Evolutionary conservation across 441 rosid species (phyloP), one percentile per base, ranked within the genome.

Genomic region (Populus trichocarpa): DNA sequence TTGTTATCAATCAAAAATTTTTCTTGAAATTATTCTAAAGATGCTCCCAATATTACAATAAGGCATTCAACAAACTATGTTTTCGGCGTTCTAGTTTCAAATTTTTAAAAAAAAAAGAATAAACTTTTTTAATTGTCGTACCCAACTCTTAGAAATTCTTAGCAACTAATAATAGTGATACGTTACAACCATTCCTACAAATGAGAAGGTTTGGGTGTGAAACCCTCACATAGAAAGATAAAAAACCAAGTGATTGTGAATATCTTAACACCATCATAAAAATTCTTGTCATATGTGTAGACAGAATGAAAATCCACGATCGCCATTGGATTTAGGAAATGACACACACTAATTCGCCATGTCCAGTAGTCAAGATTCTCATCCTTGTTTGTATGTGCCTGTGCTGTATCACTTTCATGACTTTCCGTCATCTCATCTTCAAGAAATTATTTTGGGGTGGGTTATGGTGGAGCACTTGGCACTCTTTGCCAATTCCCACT

Each of bases 311-410:
- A 77, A 71, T 23, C 69, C 50, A 71, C 2, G 79, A 81, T 81
- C 80, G 61, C 67, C 73, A 78, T 50, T 78, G 71, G 78, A 77
- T 76, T 76, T 42, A 57, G 78, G 82, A 35, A 72, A 66, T 2
- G 13, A 72, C 71, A 78, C 26, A 73, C 33, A 73, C 30, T 69
- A 77, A 75, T 72, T 68, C 67, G 73, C 53, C 63, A 73, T 61
- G 69, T 28, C 66, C 40, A 12, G 11, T 32, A 71, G 87, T 87
- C 87, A 84, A 87, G 75, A 85, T 87, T 85, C 77, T 85, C 89
- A 83, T 78, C 75, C 87, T 69, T 77, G 16, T 53, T 70, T 75
- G 83, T 79, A 14, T 14, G 2, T 53, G 61, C 61, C 61, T 18
- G 0, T 18, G 61, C 8, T 16, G n/a, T 53, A 16, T 53, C 61